A percentile compares a stretch with the other conserved stretches of the same genome.
These are phyloP conservation scores for Fraxinus velutina DNA, from an alignment of 305 asterid genomes.

Conservation along the genomic window DNA sequence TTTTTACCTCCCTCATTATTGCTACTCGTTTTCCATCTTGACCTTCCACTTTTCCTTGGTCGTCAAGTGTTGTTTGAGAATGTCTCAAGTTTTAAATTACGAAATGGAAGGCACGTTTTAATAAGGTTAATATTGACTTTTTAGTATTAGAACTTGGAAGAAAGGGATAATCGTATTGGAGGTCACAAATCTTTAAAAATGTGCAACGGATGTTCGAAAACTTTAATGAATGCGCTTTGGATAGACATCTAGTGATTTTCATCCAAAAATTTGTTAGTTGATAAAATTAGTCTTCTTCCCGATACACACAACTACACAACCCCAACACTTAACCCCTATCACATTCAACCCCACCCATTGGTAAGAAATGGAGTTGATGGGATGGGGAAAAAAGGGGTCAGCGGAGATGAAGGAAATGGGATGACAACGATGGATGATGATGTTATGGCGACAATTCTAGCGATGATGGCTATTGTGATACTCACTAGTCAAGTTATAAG, in stretches of 20 bases:
- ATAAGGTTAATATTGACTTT: background rate
- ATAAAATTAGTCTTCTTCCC: background rate
- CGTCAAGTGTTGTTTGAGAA: background rate
- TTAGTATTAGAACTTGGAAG: background rate
- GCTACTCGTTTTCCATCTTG: background rate
- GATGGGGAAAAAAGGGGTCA: background rate
- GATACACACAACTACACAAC: background rate
- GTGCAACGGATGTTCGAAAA: background rate
- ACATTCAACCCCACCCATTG: background rate
- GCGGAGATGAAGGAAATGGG: background rate
- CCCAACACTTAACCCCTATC: background rate
- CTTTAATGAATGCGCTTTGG: background rate
- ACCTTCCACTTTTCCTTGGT: background rate
- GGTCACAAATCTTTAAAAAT: background rate
- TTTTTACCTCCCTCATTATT: background rate
- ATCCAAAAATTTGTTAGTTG: background rate
- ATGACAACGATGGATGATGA: background rate
- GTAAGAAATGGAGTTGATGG: background rate
- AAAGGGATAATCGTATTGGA: background rate
- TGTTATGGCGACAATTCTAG: background rate
- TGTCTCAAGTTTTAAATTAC: background rate
- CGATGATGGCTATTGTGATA: background rate
- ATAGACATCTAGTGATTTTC: background rate
- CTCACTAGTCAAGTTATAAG: background rate
- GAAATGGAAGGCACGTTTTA: background rate